Conservation (phyloP, 169 alveolate species). For the Babesia sp. region DNA sequence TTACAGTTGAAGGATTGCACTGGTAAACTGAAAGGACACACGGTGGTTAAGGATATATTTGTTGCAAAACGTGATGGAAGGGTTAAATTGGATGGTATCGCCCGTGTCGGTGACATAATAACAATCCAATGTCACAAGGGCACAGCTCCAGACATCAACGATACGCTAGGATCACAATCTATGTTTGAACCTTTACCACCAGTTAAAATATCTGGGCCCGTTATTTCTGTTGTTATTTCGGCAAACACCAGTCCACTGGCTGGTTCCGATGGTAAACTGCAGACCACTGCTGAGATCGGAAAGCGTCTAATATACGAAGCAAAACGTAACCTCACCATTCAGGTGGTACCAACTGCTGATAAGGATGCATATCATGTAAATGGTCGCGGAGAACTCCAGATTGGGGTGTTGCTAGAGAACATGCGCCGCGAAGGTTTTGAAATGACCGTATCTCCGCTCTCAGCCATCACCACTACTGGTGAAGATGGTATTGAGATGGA, state of each 20-base stretch:
- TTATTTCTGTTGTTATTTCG: slow-evolving; percentile 83
- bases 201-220: slow-evolving; percentile 91
- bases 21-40: slow-evolving; percentile 69
- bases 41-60: slow-evolving; percentile 70
- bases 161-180: slow-evolving; percentile 68
- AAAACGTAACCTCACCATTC: slow-evolving; percentile 87
- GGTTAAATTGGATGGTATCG: slow-evolving; percentile 62
- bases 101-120: slow-evolving; percentile 78
- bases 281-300: slow-evolving; percentile 82
- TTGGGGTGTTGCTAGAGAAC: slow-evolving; percentile 92
- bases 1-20: slow-evolving; percentile 66
- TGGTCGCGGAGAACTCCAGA: slow-evolving; percentile 95
- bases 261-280: slow-evolving; percentile 87
- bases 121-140: slow-evolving; percentile 75
- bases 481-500: slow-evolving; percentile 80
- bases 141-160: slow-evolving; percentile 76
- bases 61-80: slow-evolving; percentile 70
- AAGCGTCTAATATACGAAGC: slow-evolving; percentile 89
- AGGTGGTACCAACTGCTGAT: slow-evolving; percentile 78
- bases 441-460: slow-evolving; percentile 86
- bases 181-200: slow-evolving; percentile 74
- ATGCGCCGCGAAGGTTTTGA: slow-evolving; percentile 96
- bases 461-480: slow-evolving; percentile 81
- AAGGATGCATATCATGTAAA: slow-evolving; percentile 77
- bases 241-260: slow-evolving; percentile 90